phyloP scores from a whole-genome alignment of 352 stramenopile species.

The Phytophthora uliginosa region DNA sequence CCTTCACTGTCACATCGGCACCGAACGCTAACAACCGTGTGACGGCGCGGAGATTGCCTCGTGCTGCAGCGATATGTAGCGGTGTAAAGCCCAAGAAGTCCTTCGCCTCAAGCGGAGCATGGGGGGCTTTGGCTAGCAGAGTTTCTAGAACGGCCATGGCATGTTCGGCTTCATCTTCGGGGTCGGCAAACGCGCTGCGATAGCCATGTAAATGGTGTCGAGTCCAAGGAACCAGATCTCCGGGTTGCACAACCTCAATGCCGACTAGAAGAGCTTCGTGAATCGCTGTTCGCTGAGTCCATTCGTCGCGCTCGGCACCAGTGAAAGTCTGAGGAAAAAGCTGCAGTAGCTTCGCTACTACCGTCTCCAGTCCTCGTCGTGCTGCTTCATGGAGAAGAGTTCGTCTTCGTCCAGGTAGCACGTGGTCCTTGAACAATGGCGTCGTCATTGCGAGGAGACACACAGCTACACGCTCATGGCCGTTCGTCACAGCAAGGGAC shows the following conservation, averaged over 20 bases:
- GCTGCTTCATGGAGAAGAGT: conserved; percentile 67
- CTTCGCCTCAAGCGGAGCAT: conserved; percentile 50
- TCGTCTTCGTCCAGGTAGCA: conserved; percentile 31
- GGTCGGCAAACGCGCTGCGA: conserved; percentile 5
- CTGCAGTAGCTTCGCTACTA: conserved; percentile 63
- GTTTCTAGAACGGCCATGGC: conserved; percentile 38
- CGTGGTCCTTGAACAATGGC: conserved; percentile 41
- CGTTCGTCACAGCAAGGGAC: conserved; percentile 53
- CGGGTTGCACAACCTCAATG: conserved; percentile 30
- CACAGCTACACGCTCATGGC: conserved; percentile 61
- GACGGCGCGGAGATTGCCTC: conserved; percentile 54
- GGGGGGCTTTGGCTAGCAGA: conserved; percentile 45
- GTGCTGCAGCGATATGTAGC: conserved; percentile 60
- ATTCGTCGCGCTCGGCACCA: conserved; percentile 51
- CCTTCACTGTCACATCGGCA: conserved; percentile 55
- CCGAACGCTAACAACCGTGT: conserved; percentile 54
- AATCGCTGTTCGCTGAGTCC: conserved; percentile 55
- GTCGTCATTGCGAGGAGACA: conserved; percentile 70
- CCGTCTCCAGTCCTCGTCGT: conserved; percentile 43
- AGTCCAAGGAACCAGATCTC: conserved; percentile 30
- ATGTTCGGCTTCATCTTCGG: conserved; percentile 36
- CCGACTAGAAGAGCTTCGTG: conserved; percentile 56
- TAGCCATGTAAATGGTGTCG: conserved; percentile 26
- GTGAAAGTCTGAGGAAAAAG: conserved; percentile 55
- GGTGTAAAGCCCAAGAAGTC: conserved; percentile 71